Evolutionary conservation across 2,329 filamentous ascomycete species (phyloP), one percentile per base, ranked within the genome.

Genomic region (Aspergillus sergii): DNA sequence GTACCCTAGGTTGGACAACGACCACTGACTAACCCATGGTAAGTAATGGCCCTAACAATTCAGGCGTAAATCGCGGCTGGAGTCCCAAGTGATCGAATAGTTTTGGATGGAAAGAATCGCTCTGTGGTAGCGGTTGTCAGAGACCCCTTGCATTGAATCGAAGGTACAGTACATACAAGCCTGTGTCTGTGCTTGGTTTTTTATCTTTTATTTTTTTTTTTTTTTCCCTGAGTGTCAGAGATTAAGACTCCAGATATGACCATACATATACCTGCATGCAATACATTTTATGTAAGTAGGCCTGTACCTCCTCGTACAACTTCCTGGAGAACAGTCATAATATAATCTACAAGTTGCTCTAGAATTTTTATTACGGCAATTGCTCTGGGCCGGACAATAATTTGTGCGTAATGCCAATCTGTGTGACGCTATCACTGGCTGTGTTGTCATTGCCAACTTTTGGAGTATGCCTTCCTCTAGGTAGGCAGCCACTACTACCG

Each of bases 31-130:
- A 34, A 8, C 30, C 51, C 19, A 36, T 36, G 30, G 51, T 54
- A 39, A 55, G n/a, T 39, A 21, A 59, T 28, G 4, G 53, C 21
- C 53, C 58, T 51, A 21, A 45, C 11, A 59, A 57, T 57, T 57
- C 39, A 55, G 45, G 61, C 61, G 61, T 63, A 30, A 63, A 60
- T 57, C 61, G 58, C 61, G 61, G 61, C 56, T 60, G 41, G 30
- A 30, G 46, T 45, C 21, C 32, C 51, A 55, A 41, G 11, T 41
- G 5, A 19, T 41, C 26, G 30, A 55, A 34, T 26, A 26, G 32
- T 28, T 32, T 54, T 36, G 16, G 11, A 34, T 23, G 19, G 30
- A 30, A 54, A 28, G 19, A 28, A 39, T 41, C 19, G 21, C 21
- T 55, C 3, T 26, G 51, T 39, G 32, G 51, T 26, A 39, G n/a